Evolutionary conservation across 1,284 basidiomycete species (phyloP).

Genomic region (Singerocomus inundabilis): DNA sequence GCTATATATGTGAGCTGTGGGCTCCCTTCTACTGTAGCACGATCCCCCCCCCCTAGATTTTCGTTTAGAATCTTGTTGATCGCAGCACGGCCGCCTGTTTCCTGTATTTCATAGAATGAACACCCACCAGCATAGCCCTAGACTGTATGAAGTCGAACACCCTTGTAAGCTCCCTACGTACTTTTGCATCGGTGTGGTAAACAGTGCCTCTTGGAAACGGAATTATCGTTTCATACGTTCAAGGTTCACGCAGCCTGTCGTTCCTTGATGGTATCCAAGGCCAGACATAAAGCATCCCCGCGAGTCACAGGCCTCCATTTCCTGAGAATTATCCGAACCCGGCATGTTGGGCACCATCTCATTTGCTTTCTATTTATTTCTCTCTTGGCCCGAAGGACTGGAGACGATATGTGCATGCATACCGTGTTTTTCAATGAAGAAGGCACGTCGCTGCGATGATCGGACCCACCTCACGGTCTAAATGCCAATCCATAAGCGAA

Average conservation of each 20-base stretch:
- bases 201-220: background rate
- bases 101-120: conserved; percentile 10
- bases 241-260: background rate
- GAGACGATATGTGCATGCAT: too few relatives aligned
- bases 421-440: too few relatives aligned
- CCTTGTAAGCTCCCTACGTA: background rate
- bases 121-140: background rate
- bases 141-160: background rate
- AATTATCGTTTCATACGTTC: background rate
- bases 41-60: background rate
- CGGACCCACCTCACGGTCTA: too few relatives aligned
- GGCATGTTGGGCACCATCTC: too few relatives aligned
- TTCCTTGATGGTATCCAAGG: background rate
- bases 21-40: background rate
- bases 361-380: too few relatives aligned
- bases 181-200: background rate
- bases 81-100: background rate
- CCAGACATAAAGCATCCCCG: too few relatives aligned
- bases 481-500: too few relatives aligned
- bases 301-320: too few relatives aligned
- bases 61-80: background rate
- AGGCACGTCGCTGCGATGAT: too few relatives aligned
- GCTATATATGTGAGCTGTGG: background rate
- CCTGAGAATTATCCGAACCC: too few relatives aligned
- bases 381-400: too few relatives aligned